A percentile compares a stretch with the other conserved stretches of the same genome.
Conservation (phyloP, 2,329 filamentous ascomycete species). For the Fusarium camptoceras region DNA sequence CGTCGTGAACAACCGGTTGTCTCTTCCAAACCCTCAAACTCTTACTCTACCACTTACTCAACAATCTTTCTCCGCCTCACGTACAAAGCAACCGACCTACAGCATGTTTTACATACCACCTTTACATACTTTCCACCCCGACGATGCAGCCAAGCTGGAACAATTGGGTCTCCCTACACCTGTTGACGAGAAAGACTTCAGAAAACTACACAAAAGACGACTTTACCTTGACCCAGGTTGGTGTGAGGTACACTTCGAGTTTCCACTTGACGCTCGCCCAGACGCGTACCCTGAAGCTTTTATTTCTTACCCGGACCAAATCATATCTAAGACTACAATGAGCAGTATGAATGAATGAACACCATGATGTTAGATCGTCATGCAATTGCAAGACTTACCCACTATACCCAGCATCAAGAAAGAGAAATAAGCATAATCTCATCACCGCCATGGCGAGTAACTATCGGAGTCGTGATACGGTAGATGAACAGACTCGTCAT, state of each 20-base stretch:
- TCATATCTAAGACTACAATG: neutral
- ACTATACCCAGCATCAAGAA: neutral
- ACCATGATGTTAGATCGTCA: neutral
- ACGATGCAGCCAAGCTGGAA: neutral
- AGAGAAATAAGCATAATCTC: neutral
- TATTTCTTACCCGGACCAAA: neutral
- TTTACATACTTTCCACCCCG: neutral
- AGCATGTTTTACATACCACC: neutral
- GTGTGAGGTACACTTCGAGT: neutral
- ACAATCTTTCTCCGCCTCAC: accelerated
- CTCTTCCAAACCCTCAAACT: no score
- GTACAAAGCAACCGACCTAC: accelerated
- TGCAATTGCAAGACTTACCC: neutral
- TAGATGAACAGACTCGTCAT: neutral
- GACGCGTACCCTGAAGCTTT: neutral
- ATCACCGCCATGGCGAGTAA: neutral
- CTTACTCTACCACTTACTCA: no score
- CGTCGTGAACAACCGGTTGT: no score
- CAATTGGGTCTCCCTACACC: neutral
- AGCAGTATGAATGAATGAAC: neutral
- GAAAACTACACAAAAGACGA: neutral
- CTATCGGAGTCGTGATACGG: no score
- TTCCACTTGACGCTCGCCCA: neutral
- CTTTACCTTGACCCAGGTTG: neutral
- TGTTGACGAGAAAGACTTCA: neutral